These are phyloP conservation scores for Eimeria necatrix DNA, from an alignment of 169 alveolate species.

Conservation along the genomic window DNA sequence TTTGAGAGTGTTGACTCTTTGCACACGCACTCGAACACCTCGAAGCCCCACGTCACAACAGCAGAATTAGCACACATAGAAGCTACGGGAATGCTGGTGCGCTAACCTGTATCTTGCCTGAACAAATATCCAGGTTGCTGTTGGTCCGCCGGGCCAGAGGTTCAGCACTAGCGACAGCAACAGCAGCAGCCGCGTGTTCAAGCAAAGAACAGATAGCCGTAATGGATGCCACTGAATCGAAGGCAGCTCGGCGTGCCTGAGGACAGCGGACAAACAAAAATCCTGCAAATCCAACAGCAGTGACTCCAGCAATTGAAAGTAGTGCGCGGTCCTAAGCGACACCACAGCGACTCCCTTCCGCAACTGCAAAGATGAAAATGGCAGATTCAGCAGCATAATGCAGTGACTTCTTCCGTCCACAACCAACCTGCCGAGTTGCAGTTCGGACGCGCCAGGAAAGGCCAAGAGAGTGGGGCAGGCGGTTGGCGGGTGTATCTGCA, in stretches of 20 bases:
- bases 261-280: background rate
- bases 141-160: background rate
- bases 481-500: conserved; percentile 39
- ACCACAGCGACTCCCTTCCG: no score
- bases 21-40: no score
- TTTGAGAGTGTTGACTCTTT: no score
- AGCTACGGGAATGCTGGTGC: background rate
- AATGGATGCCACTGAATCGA: conserved; percentile 28
- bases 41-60: no score
- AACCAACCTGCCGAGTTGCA: conserved; percentile 59
- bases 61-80: no score
- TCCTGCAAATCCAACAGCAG: background rate
- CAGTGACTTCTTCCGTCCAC: background rate
- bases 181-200: conserved; percentile 26
- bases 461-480: conserved; percentile 38
- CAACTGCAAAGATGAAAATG: no score
- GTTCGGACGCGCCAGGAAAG: conserved; percentile 43
- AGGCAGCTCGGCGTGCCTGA: conserved; percentile 65
- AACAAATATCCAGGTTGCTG: background rate
- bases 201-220: background rate
- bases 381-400: background rate
- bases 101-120: conserved; percentile 7
- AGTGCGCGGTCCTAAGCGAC: background rate
- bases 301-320: background rate
- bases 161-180: conserved; percentile 5